These are phyloP conservation scores for Bipolaris bicolor DNA, from an alignment of 2,329 filamentous ascomycete species.

Conservation along the genomic window DNA sequence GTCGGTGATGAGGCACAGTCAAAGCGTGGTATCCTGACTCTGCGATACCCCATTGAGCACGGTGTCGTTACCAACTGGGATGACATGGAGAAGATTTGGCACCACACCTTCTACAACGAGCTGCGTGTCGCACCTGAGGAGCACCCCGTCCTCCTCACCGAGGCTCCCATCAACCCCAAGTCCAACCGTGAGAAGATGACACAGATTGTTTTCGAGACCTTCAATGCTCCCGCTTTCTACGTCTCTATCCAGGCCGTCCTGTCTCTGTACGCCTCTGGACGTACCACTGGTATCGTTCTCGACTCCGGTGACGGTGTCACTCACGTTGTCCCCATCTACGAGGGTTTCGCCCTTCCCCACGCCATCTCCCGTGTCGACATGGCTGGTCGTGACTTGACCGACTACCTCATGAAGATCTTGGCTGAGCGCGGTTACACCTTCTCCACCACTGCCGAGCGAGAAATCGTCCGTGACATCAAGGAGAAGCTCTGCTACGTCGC, in stretches of 20 bases:
- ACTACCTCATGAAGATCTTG: slow-evolving; percentile 99
- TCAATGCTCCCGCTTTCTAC: slow-evolving; percentile 99
- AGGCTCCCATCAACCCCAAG: slow-evolving; percentile 99
- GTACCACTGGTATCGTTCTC: slow-evolving; percentile 99
- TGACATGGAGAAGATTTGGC: slow-evolving; percentile 99
- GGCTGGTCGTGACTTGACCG: slow-evolving; percentile 99
- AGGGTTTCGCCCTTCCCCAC: slow-evolving; percentile 99
- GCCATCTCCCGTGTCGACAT: slow-evolving; percentile 99
- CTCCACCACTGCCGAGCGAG: slow-evolving; percentile 99
- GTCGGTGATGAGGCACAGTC: slow-evolving; percentile 99
- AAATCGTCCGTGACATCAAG: slow-evolving; percentile 99
- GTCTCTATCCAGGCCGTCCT: slow-evolving; percentile 99
- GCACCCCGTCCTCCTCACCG: slow-evolving; percentile 98
- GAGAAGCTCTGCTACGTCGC: slow-evolving; percentile 99
- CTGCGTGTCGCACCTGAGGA: slow-evolving; percentile 99
- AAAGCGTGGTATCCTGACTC: slow-evolving; percentile 99
- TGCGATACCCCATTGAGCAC: slow-evolving; percentile 99
- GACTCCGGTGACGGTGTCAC: slow-evolving; percentile 99
- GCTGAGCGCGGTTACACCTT: slow-evolving; percentile 99
- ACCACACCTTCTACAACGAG: slow-evolving; percentile 99
- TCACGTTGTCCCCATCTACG: slow-evolving; percentile 99
- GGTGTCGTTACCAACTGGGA: slow-evolving; percentile 99
- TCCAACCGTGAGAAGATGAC: slow-evolving; percentile 99
- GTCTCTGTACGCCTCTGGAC: slow-evolving; percentile 98
- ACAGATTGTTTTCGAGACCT: slow-evolving; percentile 99